Base-by-base conservation (phyloP, 495 filamentous ascomycete genomes). In the Amniculicola lignicola region DNA sequence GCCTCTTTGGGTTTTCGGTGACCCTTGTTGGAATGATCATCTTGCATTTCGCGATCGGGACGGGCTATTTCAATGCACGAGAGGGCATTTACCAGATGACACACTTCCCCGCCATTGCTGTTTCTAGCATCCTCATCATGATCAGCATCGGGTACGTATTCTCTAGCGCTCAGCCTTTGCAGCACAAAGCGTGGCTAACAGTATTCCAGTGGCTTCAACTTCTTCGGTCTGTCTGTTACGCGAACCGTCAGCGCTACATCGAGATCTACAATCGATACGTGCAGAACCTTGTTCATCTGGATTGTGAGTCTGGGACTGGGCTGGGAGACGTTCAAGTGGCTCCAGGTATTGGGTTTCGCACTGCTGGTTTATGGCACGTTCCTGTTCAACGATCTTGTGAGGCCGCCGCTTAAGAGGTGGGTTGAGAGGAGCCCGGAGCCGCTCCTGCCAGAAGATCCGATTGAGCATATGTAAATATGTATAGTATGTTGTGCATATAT, bases 281-380 rank as follows among this genome's bases (percentile, higher is more conserved):
- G 90, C 75, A 85, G 93, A 1, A 98, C 93, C 0, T 79, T 98
- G 2, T 97, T 97, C 77, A 97, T 98, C 74, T 98, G 93, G 93
- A 78, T 98, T 23, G 88, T 96, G 15, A 94, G 88, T 2, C 79
- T 98, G 9, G 90, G 86, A 5, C 79, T 98, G 0, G 90, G 93
- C 46, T 98, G 93, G 93, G 93, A 98, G 72, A 83, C 80, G 9
- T 98, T 98, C 81, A 98, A 97, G 74, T 96, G 90, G 87, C 79
- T 98, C 9, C 93, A 98, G 71, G 89, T 98, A 2, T 69, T 80
- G 1, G 93, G 93, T 1, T 98, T 98, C 66, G 85, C 66, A 0
- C 70, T 96, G 49, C 81, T 98, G 19, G 93, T 98, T 24, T 98
- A 96, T 64, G 95, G 93, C 61, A 98, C 93, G 0, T 96, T 95